phyloP scores from a whole-genome alignment of 139 green algal species.

The Micractinium sp. region DNA sequence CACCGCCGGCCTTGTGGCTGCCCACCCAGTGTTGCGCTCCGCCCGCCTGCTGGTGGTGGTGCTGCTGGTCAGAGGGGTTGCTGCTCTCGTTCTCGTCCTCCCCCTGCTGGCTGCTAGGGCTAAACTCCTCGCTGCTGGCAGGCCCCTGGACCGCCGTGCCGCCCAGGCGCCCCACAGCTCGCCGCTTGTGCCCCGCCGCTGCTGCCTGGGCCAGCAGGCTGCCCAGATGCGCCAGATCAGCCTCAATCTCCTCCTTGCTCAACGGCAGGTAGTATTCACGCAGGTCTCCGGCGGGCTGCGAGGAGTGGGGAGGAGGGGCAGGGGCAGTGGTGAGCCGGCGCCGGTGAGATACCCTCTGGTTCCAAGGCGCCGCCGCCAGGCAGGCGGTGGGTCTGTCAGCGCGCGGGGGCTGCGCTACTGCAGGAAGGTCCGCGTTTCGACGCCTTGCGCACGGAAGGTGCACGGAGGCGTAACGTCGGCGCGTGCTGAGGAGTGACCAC shows the following conservation, averaged over 20 bases:
- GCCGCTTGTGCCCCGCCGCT: neutral
- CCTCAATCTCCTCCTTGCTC: slow-evolving; percentile 29
- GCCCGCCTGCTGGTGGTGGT: neutral
- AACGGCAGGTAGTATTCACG: slow-evolving; percentile 27
- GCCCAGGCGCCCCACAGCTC: neutral
- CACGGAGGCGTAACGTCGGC: too few relatives aligned
- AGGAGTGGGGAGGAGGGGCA: neutral
- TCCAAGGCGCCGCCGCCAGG: too few relatives aligned
- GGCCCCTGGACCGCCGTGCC: neutral
- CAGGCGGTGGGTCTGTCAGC: too few relatives aligned
- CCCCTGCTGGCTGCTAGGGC: slow-evolving; percentile 8
- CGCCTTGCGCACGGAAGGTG: too few relatives aligned
- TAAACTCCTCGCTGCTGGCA: slow-evolving; percentile 10
- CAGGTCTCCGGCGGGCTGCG: slow-evolving; percentile 13
- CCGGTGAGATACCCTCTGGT: neutral
- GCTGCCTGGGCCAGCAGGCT: slow-evolving; percentile 1
- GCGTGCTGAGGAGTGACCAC: too few relatives aligned
- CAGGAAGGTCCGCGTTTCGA: neutral
- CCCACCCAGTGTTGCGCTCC: neutral
- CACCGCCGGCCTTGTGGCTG: neutral
- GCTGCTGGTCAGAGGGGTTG: slow-evolving; percentile 16
- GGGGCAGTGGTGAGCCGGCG: neutral
- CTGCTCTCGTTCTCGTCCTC: slow-evolving; percentile 25
- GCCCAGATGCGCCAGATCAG: neutral
- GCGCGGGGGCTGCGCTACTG: neutral